Conservation (phyloP, 441 rosid genomes). For the Capsella rubella region DNA sequence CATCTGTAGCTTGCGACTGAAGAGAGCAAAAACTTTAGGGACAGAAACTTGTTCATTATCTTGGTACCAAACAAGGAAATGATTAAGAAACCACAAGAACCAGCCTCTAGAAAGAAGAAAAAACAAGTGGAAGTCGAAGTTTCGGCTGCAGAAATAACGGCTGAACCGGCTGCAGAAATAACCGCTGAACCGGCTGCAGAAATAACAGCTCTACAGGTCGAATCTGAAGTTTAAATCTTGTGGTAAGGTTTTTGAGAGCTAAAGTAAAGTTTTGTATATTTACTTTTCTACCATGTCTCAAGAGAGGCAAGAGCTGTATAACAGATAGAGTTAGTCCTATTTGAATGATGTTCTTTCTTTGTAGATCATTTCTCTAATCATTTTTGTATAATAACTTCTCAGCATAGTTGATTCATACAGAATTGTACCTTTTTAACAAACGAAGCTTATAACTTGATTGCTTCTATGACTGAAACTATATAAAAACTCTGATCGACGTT, state of each 20-base stretch:
- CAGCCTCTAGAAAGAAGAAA: constrained; percentile 62
- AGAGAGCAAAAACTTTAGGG: constrained; percentile 84
- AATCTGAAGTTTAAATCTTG: constrained; percentile 15
- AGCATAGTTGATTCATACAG: constrained; percentile 4
- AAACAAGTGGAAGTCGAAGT: constrained; percentile 35
- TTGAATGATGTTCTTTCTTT: constrained; percentile 28
- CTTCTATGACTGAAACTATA: neutral
- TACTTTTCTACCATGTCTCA: constrained; percentile 22
- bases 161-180: neutral
- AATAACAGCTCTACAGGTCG: constrained; percentile 8
- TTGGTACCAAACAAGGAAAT: constrained; percentile 82
- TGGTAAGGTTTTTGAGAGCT: constrained; percentile 24
- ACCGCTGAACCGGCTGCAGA: constrained; percentile 1
- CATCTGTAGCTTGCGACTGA: constrained; percentile 77
- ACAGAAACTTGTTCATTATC: constrained; percentile 71
- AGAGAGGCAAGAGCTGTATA: constrained; percentile 29
- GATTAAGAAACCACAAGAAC: constrained; percentile 73
- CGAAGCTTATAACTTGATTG: neutral
- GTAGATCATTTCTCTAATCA: constrained; percentile 12
- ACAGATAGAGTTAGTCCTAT: constrained; percentile 38
- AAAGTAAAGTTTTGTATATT: constrained; percentile 46
- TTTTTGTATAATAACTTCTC: constrained; percentile 2
- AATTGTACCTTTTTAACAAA: neutral
- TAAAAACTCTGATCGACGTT: neutral
- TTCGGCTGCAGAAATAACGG: constrained; percentile 23